These are phyloP conservation scores for Candida khao-thaluensis DNA, from an alignment of 805 yeast species.

Conservation along the genomic window DNA sequence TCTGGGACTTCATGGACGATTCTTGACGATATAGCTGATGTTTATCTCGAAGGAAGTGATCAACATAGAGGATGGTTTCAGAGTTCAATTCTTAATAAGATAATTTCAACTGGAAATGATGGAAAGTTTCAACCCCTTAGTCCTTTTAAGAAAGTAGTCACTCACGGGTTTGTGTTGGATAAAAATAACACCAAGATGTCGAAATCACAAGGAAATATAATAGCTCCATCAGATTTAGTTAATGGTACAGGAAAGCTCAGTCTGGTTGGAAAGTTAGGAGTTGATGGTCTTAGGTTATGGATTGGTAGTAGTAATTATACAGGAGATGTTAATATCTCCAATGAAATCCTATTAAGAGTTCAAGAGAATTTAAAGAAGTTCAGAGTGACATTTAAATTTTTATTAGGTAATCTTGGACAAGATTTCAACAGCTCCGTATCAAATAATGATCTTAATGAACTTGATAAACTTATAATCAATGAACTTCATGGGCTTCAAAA, in stretches of 20 bases:
- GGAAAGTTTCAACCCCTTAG: constrained; percentile 30
- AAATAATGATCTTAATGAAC: constrained; percentile 23
- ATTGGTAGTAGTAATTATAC: constrained; percentile 87
- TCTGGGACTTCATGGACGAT: constrained; percentile 91
- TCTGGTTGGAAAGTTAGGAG: constrained; percentile 63
- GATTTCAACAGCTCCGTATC: constrained; percentile 21
- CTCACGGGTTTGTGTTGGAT: constrained; percentile 94
- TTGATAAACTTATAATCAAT: constrained; percentile 66
- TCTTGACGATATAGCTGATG: constrained; percentile 57
- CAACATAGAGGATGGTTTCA: constrained; percentile 99
- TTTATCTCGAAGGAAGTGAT: constrained; percentile 96
- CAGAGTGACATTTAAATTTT: constrained; percentile 74
- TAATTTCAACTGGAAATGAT: constrained; percentile 51
- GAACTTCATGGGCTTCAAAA: constrained; percentile 49
- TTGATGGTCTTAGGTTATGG: constrained; percentile 89
- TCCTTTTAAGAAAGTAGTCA: constrained; percentile 75
- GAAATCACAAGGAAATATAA: constrained; percentile 82
- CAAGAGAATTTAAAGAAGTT: constrained; percentile 79
- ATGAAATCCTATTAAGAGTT: constrained; percentile 69
- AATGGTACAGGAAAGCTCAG: constrained; percentile 50
- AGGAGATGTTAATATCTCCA: constrained; percentile 73
- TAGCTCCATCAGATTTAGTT: constrained; percentile 67
- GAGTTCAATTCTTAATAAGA: constrained; percentile 79
- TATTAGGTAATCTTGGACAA: constrained; percentile 67
- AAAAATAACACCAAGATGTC: constrained; percentile 89